Base-by-base conservation (phyloP, 768 basidiomycete species). In the Pleurotus tuber-regium region DNA sequence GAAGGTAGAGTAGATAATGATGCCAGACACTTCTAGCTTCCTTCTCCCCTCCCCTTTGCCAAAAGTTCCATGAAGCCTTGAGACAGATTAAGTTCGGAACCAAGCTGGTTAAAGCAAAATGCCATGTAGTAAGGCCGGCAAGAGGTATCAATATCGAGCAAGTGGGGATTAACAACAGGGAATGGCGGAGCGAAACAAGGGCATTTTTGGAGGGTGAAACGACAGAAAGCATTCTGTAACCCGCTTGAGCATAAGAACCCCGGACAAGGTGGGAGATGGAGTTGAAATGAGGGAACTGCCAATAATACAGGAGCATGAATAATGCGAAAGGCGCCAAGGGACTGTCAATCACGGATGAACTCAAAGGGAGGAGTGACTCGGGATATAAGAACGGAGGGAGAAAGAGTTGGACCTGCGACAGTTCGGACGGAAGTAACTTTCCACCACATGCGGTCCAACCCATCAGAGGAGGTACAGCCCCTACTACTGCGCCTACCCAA, bases 271-370 rank as follows among this genome's bases (percentile, higher is more conserved):
- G 82, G 6, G 94, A 86, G n/a, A 99, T 76, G 1, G 92, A 68
- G 67, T 95, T 98, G 74, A 99, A 98, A 67, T 99, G 96, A 29
- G 96, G 95, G 71, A 98, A 98, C 64, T 99, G 97, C 96, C 96
- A 99, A 54, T 88, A 89, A 72, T 86, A 99, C 7, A 97, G 78
- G 41, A 98, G 68, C 69, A 86, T 77, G 70, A 90, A 92, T 2
- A 99, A 73, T 2, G 86, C 83, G 52, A 90, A 69, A 0, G 93
- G 86, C 0, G 88, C 82, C 35, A 97, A 78, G 0, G 93, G 86
- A 63, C 91, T 94, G 65, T 95, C 83, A 44, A 86, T 71, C 43
- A 81, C 62, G n/a, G 78, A 64, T 10, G 73, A 29, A 55, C 82
- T 78, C 24, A 77, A 53, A 4, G 69, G 57, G 5, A 54, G 44